These are phyloP conservation scores for Aspergillus sp. DNA, from an alignment of 2,329 filamentous ascomycete species.

Conservation along the genomic window DNA sequence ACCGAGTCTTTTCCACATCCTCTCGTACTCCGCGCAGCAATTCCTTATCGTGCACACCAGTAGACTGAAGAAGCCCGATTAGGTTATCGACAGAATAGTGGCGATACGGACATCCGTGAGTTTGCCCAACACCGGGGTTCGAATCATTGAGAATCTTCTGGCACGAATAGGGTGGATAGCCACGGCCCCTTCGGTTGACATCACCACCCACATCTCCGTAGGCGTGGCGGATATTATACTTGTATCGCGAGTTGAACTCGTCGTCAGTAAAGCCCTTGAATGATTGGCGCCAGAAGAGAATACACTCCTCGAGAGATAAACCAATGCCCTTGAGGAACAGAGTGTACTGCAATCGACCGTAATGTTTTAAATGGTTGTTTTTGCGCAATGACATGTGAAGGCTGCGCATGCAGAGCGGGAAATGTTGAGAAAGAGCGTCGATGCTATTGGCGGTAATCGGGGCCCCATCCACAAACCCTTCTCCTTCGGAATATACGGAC, in stretches of 20 bases:
- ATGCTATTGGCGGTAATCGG: constrained; percentile 77
- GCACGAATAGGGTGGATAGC: constrained; percentile 89
- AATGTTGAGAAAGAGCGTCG: constrained; percentile 75
- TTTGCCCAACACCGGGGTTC: constrained; percentile 80
- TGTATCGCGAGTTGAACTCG: constrained; percentile 95
- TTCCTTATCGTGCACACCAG: constrained; percentile 75
- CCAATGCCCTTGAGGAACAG: constrained; percentile 97
- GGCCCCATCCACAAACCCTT: constrained; percentile 65
- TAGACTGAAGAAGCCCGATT: constrained; percentile 69
- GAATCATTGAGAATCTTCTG: constrained; percentile 93
- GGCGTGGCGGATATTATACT: constrained; percentile 91
- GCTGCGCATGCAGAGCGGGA: constrained; percentile 92
- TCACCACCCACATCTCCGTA: constrained; percentile 97
- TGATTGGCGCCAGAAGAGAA: constrained; percentile 84
- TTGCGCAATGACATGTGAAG: constrained; percentile 82
- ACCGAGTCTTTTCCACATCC: constrained; percentile 84
- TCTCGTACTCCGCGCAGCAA: constrained; percentile 80
- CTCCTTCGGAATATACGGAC: constrained; percentile 69
- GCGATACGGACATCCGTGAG: constrained; percentile 94
- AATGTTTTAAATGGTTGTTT: constrained; percentile 91
- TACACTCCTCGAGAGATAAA: constrained; percentile 83
- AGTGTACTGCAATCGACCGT: constrained; percentile 87
- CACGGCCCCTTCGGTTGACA: constrained; percentile 77
- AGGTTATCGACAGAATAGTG: constrained; percentile 91
- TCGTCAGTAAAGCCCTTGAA: constrained; percentile 91